Evolutionary conservation across 2,329 filamentous ascomycete genomes (phyloP), one percentile per base, ranked within the genome.

Genomic region (Aaosphaeria pasadenensis): DNA sequence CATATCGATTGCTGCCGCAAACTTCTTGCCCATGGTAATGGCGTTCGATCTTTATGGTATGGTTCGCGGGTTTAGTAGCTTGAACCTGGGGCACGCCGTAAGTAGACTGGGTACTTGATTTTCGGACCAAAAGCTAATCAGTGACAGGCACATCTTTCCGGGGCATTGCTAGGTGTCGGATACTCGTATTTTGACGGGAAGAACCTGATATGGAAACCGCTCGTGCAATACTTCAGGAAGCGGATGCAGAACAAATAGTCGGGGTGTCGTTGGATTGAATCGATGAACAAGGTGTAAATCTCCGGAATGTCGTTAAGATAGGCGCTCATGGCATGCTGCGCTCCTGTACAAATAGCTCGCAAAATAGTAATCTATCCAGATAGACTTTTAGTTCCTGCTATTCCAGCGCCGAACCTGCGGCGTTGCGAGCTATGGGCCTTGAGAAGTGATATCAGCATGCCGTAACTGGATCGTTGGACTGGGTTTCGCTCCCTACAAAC

Each of bases 141-240:
- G 5, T 13, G 6, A n/a, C 17, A 69, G 66, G 66, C 66, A 13
- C 66, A 69, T 55, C 52, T 69, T 5, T 56, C 55, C 17, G 66
- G 66, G 11, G 58, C 60, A 11, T 41, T 60, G 6, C 39, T 67
- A 4, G 66, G 66, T 4, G 51, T 65, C 4, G 60, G 56, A 7
- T 69, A 69, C 46, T 65, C 63, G 1, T 59, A 60, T 29, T 57
- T 69, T 11, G 63, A 69, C 44, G 66, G 66, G 4, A 63, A 66
- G 32, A 60, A 56, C 28, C 60, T 55, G 2, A 7, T 68, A 1
- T 69, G 66, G 66, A 63, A 64, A n/a, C 66, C 66, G 5, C 47
- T 67, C 24, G 63, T 67, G 7, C 47, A 52, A 5, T 62, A 51
- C 45, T 67, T 62, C 60, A 67, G 60, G 48, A 49, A 49, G 6